phyloP scores from a whole-genome alignment of 2,329 filamentous ascomycete genomes.

The Hypocrella siamensis region DNA sequence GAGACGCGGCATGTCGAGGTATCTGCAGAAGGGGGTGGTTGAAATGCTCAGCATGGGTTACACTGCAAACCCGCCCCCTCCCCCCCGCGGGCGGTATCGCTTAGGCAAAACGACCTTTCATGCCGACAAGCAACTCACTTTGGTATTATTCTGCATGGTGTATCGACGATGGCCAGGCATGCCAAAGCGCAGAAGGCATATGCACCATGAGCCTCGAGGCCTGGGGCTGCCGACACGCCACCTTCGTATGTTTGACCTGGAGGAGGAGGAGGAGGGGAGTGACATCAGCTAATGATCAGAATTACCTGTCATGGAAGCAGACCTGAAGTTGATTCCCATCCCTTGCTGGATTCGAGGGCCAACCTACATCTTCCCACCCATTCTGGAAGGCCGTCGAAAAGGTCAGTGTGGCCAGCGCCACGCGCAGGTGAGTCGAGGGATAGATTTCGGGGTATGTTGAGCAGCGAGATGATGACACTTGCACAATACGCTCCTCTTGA shows the following conservation, averaged over 20 bases:
- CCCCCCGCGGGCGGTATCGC: no score
- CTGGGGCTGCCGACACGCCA: constrained; percentile 73
- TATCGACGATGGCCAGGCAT: constrained; percentile 72
- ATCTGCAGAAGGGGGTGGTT: constrained; percentile 25
- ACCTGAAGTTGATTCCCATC: not conserved
- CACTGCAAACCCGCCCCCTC: not conserved
- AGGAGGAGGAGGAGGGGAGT: constrained; percentile 1
- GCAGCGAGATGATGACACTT: constrained; percentile 65
- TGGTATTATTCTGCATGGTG: constrained; percentile 58
- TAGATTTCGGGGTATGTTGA: constrained; percentile 69
- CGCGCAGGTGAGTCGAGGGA: constrained; percentile 55
- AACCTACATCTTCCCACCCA: constrained; percentile 67
- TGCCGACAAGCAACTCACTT: constrained; percentile 33
- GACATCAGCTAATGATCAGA: no score
- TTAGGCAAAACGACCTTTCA: no score
- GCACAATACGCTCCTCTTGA: constrained; percentile 80
- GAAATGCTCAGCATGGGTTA: no score
- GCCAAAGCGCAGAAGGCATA: constrained; percentile 92
- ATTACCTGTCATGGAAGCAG: constrained; percentile 4
- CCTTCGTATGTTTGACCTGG: constrained; percentile 87
- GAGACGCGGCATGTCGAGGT: constrained; percentile 61
- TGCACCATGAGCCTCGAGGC: constrained; percentile 84
- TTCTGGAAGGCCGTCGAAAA: constrained; percentile 59
- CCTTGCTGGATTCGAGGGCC: constrained; percentile 1
- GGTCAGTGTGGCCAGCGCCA: constrained; percentile 41